phyloP scores from a whole-genome alignment of 768 basidiomycete species.

The Amanita rubescens region DNA sequence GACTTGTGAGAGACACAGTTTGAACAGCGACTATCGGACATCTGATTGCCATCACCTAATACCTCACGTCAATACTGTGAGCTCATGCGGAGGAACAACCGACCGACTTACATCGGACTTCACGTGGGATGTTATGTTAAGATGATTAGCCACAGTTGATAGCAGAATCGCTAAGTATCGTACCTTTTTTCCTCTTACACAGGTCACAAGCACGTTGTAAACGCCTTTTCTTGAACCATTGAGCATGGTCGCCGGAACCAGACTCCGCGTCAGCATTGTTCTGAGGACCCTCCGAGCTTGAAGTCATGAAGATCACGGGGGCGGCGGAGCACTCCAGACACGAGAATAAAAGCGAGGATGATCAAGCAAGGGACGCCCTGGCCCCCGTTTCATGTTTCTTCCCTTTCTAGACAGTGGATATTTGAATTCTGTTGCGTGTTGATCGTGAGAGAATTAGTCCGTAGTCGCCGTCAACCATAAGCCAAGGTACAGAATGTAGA shows the following conservation, averaged over 20 bases:
- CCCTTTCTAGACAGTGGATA: not conserved
- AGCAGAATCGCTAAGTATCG: constrained; percentile 13
- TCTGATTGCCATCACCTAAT: constrained; percentile 63
- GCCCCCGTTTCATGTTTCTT: not conserved
- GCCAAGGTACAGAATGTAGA: too few relatives aligned
- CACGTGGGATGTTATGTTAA: not conserved
- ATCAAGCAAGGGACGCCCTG: not conserved
- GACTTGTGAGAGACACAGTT: constrained; percentile 57
- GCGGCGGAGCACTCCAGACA: not conserved
- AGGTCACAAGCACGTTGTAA: constrained; percentile 77
- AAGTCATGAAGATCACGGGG: not conserved
- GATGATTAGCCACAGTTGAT: not conserved
- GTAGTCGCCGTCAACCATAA: too few relatives aligned
- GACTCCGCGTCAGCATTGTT: constrained; percentile 43
- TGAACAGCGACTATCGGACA: constrained; percentile 57
- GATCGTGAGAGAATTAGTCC: not conserved
- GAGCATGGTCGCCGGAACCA: constrained; percentile 15
- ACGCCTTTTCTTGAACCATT: constrained; percentile 56
- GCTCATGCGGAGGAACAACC: not conserved
- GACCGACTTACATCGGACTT: constrained; percentile 46
- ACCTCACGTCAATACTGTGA: not conserved
- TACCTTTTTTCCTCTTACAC: constrained; percentile 79
- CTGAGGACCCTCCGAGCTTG: constrained; percentile 14
- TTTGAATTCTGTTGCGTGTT: not conserved
- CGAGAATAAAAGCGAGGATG: not conserved